A percentile compares a stretch with the other conserved stretches of the same genome.
These are phyloP conservation scores for Rhizopogon vesiculosus DNA, from an alignment of 768 basidiomycete species.

Conservation along the genomic window DNA sequence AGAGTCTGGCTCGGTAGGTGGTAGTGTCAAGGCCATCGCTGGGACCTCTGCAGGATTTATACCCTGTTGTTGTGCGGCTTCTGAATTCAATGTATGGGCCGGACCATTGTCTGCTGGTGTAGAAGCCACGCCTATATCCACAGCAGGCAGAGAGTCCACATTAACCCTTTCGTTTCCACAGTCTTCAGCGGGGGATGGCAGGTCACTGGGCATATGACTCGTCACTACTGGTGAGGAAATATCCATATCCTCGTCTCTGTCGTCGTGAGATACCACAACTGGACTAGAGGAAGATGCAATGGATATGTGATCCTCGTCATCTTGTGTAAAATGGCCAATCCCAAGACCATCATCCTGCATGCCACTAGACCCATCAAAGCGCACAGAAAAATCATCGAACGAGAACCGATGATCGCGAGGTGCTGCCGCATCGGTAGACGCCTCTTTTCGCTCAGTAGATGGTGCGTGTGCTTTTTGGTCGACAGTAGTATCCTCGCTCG, in stretches of 20 bases:
- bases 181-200: not conserved
- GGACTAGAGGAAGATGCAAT: conserved; percentile 7
- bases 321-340: not conserved
- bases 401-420: not conserved
- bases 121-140: not conserved
- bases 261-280: not conserved
- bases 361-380: not conserved
- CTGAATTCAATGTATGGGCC: not conserved
- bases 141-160: not conserved
- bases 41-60: not conserved
- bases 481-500: not conserved
- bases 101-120: not conserved
- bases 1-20: not conserved
- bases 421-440: not conserved
- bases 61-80: not conserved
- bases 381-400: not conserved
- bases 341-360: not conserved
- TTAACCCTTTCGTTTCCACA: not conserved
- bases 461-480: not conserved
- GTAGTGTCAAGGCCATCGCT: not conserved
- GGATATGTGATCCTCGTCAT: not conserved
- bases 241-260: conserved; percentile 4
- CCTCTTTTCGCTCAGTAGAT: not conserved
- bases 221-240: conserved; percentile 5
- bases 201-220: not conserved